Evolutionary conservation across 2,329 filamentous ascomycete genomes (phyloP).

Genomic region (Pseudodiploospora longispora): DNA sequence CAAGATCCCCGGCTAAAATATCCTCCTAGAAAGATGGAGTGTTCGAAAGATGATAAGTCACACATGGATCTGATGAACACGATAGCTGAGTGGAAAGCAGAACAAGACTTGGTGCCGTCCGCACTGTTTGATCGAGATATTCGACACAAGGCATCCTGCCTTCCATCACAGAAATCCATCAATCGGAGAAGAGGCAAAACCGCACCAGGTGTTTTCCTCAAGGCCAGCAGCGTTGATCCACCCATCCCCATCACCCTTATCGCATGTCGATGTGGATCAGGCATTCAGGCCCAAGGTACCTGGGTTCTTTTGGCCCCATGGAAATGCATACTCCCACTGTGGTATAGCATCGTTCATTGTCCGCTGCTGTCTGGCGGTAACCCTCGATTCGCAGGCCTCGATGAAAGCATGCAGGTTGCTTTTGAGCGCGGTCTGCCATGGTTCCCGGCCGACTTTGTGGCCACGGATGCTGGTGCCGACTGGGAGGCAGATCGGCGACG

Average conservation of each 20-base stretch:
- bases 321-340: constrained; percentile 79
- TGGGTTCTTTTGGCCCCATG: constrained; percentile 87
- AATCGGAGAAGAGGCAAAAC: constrained; percentile 64
- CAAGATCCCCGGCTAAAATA: constrained; percentile 75
- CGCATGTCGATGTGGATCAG: constrained; percentile 42
- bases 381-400: constrained; percentile 71
- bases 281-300: constrained; percentile 50
- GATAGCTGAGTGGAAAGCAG: constrained; percentile 61
- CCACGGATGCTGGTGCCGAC: constrained; percentile 65
- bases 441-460: constrained; percentile 81
- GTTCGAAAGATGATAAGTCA: constrained; percentile 29
- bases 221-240: constrained; percentile 55
- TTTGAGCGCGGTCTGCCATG: constrained; percentile 73
- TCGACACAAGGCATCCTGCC: constrained; percentile 56
- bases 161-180: constrained; percentile 71
- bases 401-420: constrained; percentile 69
- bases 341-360: constrained; percentile 79
- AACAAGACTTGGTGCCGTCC: constrained; percentile 38
- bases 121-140: constrained; percentile 60
- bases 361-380: constrained; percentile 73
- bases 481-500: constrained; percentile 65
- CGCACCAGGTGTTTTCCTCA: constrained; percentile 54
- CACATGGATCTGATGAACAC: constrained; percentile 44
- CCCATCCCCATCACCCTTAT: constrained; percentile 70
- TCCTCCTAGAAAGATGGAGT: constrained; percentile 54